A percentile compares a stretch with the other conserved stretches of the same genome.
Conservation (phyloP, 208 protist genomes). For the Blastocrithidia nonstop region DNA sequence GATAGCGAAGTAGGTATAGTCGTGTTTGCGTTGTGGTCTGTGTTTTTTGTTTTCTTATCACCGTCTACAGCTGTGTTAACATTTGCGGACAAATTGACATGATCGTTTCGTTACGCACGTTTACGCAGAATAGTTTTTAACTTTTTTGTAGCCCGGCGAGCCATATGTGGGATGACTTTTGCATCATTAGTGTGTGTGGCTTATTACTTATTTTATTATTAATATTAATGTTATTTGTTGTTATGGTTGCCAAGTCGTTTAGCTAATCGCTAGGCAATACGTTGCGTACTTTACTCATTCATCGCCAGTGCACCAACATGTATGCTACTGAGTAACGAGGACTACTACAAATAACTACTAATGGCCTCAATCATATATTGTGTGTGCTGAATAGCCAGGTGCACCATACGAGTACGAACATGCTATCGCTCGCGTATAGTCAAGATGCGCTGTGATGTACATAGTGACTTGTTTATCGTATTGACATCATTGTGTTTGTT, state of each 20-base stretch:
- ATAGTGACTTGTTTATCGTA: too few species aligned
- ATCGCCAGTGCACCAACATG: constrained; percentile 10
- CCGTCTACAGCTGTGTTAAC: too few species aligned
- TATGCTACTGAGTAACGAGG: constrained; percentile 10
- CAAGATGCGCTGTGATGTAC: constrained; percentile 9
- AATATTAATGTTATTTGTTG: background rate
- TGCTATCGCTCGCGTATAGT: constrained; percentile 23
- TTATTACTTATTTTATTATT: constrained; percentile 23
- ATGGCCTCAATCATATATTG: constrained; percentile 68
- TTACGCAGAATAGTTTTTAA: too few species aligned
- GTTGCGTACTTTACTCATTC: constrained; percentile 22
- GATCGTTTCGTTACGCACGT: too few species aligned
- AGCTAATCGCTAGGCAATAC: constrained; percentile 47
- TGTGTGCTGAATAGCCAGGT: constrained; percentile 21
- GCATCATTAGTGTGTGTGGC: constrained; percentile 21
- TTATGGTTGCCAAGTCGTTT: constrained; percentile 5
- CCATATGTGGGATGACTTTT: too few species aligned
- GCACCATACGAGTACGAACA: constrained; percentile 46
- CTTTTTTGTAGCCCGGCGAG: too few species aligned
- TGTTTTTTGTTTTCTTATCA: too few species aligned
- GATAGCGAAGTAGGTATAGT: too few species aligned
- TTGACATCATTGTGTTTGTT: too few species aligned
- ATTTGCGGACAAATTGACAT: too few species aligned
- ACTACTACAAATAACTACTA: constrained; percentile 30
- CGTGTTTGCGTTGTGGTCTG: too few species aligned